phyloP scores from a whole-genome alignment of 192 early-diverging fungal genomes.

The Tieghemiomyces parasiticus region DNA sequence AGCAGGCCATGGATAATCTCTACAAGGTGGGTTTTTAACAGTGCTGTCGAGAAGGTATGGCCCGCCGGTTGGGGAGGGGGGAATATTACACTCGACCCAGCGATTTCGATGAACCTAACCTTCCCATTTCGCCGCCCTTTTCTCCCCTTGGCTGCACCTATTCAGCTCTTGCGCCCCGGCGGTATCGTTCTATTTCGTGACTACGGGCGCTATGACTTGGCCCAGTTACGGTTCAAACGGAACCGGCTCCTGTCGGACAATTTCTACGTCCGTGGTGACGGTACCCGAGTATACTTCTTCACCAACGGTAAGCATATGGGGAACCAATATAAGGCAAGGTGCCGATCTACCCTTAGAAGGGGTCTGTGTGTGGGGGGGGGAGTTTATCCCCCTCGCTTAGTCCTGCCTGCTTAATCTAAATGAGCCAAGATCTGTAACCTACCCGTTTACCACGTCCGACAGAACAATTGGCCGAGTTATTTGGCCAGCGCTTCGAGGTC shows the following conservation, averaged over 20 bases:
- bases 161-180: conserved; percentile 53
- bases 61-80: too few relatives aligned
- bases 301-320: conserved; percentile 37
- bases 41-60: too few relatives aligned
- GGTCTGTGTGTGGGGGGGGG: too few relatives aligned
- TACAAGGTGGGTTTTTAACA: conserved; percentile 16
- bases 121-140: too few relatives aligned
- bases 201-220: conserved; percentile 69
- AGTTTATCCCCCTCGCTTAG: too few relatives aligned
- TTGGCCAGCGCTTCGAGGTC: conserved; percentile 42
- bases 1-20: conserved; percentile 45
- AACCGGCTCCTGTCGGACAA: conserved; percentile 52
- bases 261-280: conserved; percentile 71
- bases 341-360: too few relatives aligned
- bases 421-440: too few relatives aligned
- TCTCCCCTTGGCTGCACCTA: too few relatives aligned
- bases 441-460: conserved; percentile 14
- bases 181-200: conserved; percentile 64
- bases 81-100: too few relatives aligned
- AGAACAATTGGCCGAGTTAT: conserved; percentile 36
- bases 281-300: conserved; percentile 68
- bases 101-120: too few relatives aligned
- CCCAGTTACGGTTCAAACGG: conserved; percentile 67
- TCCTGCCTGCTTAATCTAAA: too few relatives aligned
- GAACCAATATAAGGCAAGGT: too few relatives aligned